Conservation (phyloP, 495 filamentous ascomycete genomes). For the Penicillium arizonense region DNA sequence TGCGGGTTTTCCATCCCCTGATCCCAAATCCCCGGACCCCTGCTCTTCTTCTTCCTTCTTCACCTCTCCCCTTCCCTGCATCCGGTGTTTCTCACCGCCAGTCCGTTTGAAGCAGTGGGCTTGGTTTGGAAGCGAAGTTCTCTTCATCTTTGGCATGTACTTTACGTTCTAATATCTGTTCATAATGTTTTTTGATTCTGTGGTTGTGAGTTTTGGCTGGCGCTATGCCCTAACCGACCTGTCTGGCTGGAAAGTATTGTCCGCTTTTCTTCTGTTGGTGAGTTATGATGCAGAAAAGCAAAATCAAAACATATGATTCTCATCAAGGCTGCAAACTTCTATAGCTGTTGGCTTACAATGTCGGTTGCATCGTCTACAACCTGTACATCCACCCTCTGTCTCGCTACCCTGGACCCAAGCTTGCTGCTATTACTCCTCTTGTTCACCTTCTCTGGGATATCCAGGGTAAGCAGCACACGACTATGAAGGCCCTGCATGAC, state of each 20-base stretch:
- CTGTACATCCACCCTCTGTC: slow-evolving; percentile 16
- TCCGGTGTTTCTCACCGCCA: neutral
- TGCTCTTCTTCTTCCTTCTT: neutral
- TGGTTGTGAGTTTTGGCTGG: neutral
- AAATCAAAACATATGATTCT: neutral
- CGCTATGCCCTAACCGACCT: neutral
- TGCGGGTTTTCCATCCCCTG: no score
- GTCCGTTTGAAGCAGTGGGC: neutral
- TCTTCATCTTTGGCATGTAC: neutral
- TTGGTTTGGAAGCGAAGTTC: neutral
- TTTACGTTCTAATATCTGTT: neutral
- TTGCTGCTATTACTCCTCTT: slow-evolving; percentile 17
- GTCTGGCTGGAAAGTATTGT: neutral
- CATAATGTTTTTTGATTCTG: slow-evolving; percentile 1
- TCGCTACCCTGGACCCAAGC: slow-evolving; percentile 17
- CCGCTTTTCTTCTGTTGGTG: slow-evolving; percentile 1
- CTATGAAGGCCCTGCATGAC: slow-evolving; percentile 42
- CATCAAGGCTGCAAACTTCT: neutral
- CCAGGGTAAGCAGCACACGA: slow-evolving; percentile 18
- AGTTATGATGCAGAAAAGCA: neutral
- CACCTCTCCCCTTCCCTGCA: neutral
- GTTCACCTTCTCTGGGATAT: slow-evolving; percentile 18
- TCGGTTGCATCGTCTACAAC: slow-evolving; percentile 6
- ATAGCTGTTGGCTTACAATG: slow-evolving; percentile 7
- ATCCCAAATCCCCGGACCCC: neutral